Percentiles rank a stretch among this genome's conserved stretches.
phyloP scores from a whole-genome alignment of 2,329 filamentous ascomycete species.

The Aspergillus viridinutans region DNA sequence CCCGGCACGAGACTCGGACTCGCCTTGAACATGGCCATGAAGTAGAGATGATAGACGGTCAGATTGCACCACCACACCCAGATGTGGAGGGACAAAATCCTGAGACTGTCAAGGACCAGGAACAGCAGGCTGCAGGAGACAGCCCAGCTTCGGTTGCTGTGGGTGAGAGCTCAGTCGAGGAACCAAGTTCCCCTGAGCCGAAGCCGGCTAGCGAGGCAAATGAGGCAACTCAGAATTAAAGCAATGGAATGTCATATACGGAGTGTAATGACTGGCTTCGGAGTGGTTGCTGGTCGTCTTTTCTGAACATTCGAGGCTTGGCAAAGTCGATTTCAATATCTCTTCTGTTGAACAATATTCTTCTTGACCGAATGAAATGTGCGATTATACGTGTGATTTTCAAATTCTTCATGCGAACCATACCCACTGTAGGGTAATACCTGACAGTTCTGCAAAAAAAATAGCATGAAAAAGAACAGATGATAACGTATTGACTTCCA shows the following conservation, averaged over 20 bases:
- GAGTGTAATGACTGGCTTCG: constrained; percentile 16
- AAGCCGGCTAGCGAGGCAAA: constrained; percentile 47
- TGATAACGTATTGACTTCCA: constrained; percentile 27
- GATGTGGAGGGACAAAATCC: constrained; percentile 57
- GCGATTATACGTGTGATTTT: constrained; percentile 15
- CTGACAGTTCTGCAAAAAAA: background rate
- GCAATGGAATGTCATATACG: constrained; percentile 4
- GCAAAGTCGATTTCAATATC: constrained; percentile 13
- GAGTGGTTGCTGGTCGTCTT: constrained; percentile 1
- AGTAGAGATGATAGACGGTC: constrained; percentile 45
- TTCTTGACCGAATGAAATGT: constrained; percentile 15
- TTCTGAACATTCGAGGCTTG: background rate
- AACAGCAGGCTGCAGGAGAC: constrained; percentile 31
- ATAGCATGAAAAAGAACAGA: constrained; percentile 12
- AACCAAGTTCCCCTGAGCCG: constrained; percentile 34
- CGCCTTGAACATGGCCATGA: constrained; percentile 75
- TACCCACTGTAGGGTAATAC: constrained; percentile 2
- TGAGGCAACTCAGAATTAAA: constrained; percentile 39
- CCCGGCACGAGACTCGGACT: constrained; percentile 91
- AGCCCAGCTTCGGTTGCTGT: constrained; percentile 39
- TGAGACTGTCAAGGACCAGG: constrained; percentile 47
- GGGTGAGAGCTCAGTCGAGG: constrained; percentile 35
- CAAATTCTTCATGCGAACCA: background rate
- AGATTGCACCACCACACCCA: constrained; percentile 50
- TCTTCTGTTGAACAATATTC: constrained; percentile 11